Evolutionary conservation across 176 grass and related monocot species (phyloP), one percentile per base, ranked within the genome.

Genomic region (Panicum miliaceum): DNA sequence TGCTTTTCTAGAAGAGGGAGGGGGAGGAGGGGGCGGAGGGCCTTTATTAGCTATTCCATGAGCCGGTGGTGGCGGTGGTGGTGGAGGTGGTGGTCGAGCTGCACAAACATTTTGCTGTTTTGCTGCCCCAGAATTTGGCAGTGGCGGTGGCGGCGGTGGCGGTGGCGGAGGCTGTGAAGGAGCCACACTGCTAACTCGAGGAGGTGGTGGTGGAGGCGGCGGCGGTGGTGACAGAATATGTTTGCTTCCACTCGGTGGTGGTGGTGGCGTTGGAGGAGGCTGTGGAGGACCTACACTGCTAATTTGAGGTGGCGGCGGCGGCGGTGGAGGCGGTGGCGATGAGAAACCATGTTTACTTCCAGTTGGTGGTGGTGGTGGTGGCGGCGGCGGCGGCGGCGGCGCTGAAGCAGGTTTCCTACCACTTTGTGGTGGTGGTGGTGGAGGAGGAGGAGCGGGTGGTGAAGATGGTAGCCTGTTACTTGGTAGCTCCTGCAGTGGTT

Each of bases 11-110:
- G 85, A 88, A 38, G 16, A 16, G 26, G 38, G 36, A 80, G 76
- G 80, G 16, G 76, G 88, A 68, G 86, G 79, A 22, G 86, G 85
- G 8, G 92, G 89, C 69, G 90, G 72, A 54, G 89, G 79, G 80
- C 70, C 59, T 79, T 73, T 87, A 46, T 36, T 67, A 64, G 19
- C 27, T 71, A 73, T 66, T 76, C 71, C 75, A 50, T 64, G 56
- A 58, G 47, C 20, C 32, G 45, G 53, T 46, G 81, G 88, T 4
- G 85, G 66, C 13, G 81, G 82, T 3, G 85, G 88, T 7, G 87
- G 84, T 22, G 83, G 84, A 0, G 67, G 78, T 0, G 87, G 68
- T 12, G 73, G 73, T 48, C 82, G 64, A 36, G 50, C 59, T 60
- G 81, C 53, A 80, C 27, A 23, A 77, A 74, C 27, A 88, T 76